These are phyloP conservation scores for Herpetospermum pedunculosum DNA, from an alignment of 306 rosid species.

Conservation along the genomic window DNA sequence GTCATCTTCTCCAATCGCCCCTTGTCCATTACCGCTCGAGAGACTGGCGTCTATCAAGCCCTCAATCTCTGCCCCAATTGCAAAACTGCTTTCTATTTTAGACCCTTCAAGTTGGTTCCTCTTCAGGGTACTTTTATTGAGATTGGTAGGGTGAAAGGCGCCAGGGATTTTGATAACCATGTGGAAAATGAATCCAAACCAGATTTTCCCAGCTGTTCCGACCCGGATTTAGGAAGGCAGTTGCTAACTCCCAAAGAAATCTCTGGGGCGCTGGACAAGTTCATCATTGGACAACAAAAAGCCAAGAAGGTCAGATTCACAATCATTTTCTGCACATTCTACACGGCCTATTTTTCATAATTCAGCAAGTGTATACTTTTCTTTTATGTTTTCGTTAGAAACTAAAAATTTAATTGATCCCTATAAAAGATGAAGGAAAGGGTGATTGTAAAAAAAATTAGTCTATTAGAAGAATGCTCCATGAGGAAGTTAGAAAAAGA, in stretches of 20 bases:
- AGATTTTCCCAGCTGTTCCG: no score
- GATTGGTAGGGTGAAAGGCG: slow-evolving; percentile 38
- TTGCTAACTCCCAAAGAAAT: slow-evolving; percentile 55
- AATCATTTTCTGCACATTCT: neutral
- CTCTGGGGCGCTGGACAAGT: slow-evolving; percentile 29
- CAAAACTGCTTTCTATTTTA: slow-evolving; percentile 53
- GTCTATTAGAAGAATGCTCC: neutral
- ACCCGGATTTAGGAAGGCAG: slow-evolving; percentile 14
- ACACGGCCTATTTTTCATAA: neutral
- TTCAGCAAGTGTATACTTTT: neutral
- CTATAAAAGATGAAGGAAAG: neutral
- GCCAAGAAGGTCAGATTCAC: slow-evolving; percentile 41
- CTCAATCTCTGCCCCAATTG: slow-evolving; percentile 50
- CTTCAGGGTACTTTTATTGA: slow-evolving; percentile 52
- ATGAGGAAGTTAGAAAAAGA: neutral
- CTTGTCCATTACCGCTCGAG: slow-evolving; percentile 35
- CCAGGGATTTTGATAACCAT: slow-evolving; percentile 11
- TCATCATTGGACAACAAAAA: slow-evolving; percentile 43
- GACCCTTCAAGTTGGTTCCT: slow-evolving; percentile 52
- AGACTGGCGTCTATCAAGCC: slow-evolving; percentile 45
- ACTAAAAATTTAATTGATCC: neutral
- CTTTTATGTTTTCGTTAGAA: neutral
- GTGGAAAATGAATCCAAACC: slow-evolving; percentile 8
- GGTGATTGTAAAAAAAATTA: neutral
- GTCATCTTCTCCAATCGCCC: slow-evolving; percentile 61